phyloP scores from a whole-genome alignment of 345 rosid species.

The Brassica napus region Da-Ae NC_063442.1:19001-19500 shows the following conservation, averaged over 20 bases:
- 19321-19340: conserved; percentile 36
- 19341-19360: conserved; percentile 25
- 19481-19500: not conserved
- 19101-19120: no score
- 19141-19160: not conserved
- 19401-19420: conserved; percentile 33
- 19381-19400: conserved; percentile 36
- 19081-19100: conserved; percentile 2
- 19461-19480: conserved; percentile 30
- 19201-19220: not conserved
- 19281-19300: conserved; percentile 11
- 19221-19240: not conserved
- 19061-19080: conserved; percentile 11
- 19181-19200: not conserved
- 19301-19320: conserved; percentile 33
- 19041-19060: not conserved
- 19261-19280: not conserved
- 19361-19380: conserved; percentile 21
- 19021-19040: not conserved
- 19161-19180: not conserved
- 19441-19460: conserved; percentile 33
- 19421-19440: conserved; percentile 7
- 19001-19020: not conserved
- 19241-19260: not conserved
- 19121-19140: no score